A percentile compares a stretch with the other conserved stretches of the same genome.
Evolutionary conservation across 2,329 filamentous ascomycete genomes (phyloP).

Genomic region (Diaporthe sp.): DNA sequence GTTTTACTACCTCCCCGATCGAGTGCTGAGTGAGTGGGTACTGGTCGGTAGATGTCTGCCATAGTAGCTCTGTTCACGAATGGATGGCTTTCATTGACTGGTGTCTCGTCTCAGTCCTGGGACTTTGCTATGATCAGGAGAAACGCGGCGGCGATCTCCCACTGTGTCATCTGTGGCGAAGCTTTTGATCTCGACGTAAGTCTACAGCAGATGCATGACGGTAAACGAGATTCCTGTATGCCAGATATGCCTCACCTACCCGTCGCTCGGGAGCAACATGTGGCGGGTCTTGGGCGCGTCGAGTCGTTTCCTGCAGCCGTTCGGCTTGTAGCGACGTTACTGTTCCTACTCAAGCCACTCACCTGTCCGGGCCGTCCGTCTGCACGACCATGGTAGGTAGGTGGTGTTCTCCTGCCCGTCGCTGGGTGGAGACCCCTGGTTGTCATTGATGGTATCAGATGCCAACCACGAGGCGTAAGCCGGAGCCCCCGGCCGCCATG

Average conservation of each 20-base stretch:
- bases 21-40: neutral
- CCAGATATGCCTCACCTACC: too few species aligned
- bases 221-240: too few species aligned
- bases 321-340: too few species aligned
- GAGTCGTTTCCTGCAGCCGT: too few species aligned
- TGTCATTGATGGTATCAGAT: neutral
- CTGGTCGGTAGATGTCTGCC: neutral
- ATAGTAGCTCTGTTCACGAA: neutral
- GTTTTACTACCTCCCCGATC: neutral
- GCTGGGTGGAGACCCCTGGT: neutral
- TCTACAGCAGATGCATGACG: too few species aligned
- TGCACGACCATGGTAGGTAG: neutral
- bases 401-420: neutral
- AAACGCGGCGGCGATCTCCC: too few species aligned
- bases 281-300: too few species aligned
- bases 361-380: neutral
- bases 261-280: too few species aligned
- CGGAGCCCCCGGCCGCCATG: neutral
- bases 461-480: neutral
- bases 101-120: neutral
- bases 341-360: neutral
- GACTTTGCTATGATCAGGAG: neutral
- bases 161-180: too few species aligned
- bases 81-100: slow-evolving; percentile 1
- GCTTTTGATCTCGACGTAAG: too few species aligned